Conservation (phyloP, 345 rosid genomes). For the Salix udensis region DNA sequence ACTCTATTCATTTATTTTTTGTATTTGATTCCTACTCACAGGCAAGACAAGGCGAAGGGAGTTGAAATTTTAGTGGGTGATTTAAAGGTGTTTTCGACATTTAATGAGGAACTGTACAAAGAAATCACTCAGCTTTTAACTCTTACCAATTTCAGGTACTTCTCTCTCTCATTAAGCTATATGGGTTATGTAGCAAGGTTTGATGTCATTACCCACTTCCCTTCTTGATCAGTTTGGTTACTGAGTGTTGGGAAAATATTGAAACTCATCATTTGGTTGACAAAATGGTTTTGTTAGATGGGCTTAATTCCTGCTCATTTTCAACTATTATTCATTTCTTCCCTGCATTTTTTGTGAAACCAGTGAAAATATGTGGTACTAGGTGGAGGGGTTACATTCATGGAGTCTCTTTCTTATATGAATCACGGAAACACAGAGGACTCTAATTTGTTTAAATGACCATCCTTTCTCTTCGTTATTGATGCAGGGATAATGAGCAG, state of each 20-base stretch:
- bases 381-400: not conserved
- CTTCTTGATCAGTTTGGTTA: not conserved
- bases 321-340: not conserved
- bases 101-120: slow-evolving; percentile 81
- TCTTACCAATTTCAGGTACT: slow-evolving; percentile 74
- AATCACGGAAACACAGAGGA: not conserved
- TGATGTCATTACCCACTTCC: not conserved
- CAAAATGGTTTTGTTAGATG: not conserved
- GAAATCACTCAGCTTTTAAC: slow-evolving; percentile 90
- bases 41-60: slow-evolving; percentile 76
- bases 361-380: not conserved
- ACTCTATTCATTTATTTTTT: not conserved
- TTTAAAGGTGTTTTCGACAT: slow-evolving; percentile 79
- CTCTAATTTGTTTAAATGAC: not conserved
- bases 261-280: not conserved
- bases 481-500: slow-evolving; percentile 66
- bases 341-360: not conserved
- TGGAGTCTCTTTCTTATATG: not conserved
- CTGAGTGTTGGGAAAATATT: not conserved
- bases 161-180: not conserved
- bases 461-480: not conserved
- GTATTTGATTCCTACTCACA: slow-evolving; percentile 22
- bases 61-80: slow-evolving; percentile 78
- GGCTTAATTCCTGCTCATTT: slow-evolving; percentile 4
- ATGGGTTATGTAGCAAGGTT: slow-evolving; percentile 6